Base-by-base conservation (phyloP, 495 filamentous ascomycete genomes). In the Aeminium ludgeri region DNA sequence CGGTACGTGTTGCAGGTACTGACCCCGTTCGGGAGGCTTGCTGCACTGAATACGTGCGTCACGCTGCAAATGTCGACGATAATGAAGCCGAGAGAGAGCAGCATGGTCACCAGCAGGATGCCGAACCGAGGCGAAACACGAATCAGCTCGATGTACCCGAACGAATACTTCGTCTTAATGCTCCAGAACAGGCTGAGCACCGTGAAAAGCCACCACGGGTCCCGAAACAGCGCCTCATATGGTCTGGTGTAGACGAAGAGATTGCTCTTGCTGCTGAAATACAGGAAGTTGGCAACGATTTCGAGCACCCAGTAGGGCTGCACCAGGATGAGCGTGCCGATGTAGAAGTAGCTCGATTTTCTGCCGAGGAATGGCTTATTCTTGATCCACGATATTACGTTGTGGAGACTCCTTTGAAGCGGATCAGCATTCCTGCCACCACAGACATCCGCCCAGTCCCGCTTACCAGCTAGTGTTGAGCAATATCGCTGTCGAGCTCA, bases 121-220 rank as follows among this genome's bases (percentile, higher is more conserved):
- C 62, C 71, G 42, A 76, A 73, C 0, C 72, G 66, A 1, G 72
- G 72, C 18, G 66, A 68, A 20, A 66, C 55, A 3, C 49, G 40
- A 4, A 73, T 60, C 2, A 76, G 51, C 36, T 70, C 63, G 36
- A 58, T 46, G 10, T 68, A 46, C 10, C 60, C 56, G 40, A 74
- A 67, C 34, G 62, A 59, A 50, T 76, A 76, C 34, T 64, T 54
- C 23, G 55, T 61, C 33, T 68, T 67, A 45, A 76, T 72, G 20
- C 61, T 67, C 50, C 62, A 72, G 53, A 74, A 64, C 6, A 76
- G 59, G 10, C 46, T 60, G 41, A 59, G 36, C 3, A 60, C 65
- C 0, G 67, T 73, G 52, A 67, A 68, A 13, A 76, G 55, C 72
- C 72, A 76, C 72, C 71, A 76, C 0, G 72, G 72, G 43, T 76